phyloP scores from a whole-genome alignment of 768 basidiomycete genomes.

The Rhodotorula graminis region DNA sequence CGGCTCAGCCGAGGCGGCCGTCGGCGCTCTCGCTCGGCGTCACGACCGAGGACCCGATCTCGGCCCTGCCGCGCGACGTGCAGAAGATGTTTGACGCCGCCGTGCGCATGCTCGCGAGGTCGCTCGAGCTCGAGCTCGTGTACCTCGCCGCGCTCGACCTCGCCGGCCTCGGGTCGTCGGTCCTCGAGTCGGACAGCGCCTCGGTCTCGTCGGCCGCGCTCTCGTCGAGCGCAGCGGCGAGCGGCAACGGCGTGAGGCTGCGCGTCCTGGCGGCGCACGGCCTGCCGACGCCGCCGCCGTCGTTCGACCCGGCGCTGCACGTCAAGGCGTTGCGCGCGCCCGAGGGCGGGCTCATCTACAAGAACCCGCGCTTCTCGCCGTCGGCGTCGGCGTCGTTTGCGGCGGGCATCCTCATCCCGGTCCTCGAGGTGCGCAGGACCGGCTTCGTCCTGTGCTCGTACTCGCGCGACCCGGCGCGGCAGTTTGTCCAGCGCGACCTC shows the following conservation, averaged over 20 bases:
- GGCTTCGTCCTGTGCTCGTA: conserved; percentile 37
- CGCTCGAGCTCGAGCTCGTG: conserved; percentile 19
- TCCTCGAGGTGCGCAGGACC: conserved; percentile 31
- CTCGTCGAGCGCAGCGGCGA: neutral
- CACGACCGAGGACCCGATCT: conserved; percentile 32
- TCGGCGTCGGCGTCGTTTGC: conserved; percentile 14
- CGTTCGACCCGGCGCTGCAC: conserved; percentile 40
- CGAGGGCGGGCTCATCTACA: conserved; percentile 42
- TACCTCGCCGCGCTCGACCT: conserved; percentile 37
- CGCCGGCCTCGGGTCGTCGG: neutral
- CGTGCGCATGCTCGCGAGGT: conserved; percentile 54
- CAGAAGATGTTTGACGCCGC: conserved; percentile 75
- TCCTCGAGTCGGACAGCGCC: neutral
- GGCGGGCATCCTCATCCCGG: conserved; percentile 36
- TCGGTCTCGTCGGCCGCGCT: neutral
- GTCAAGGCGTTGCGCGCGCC: conserved; percentile 38
- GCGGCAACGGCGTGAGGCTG: neutral
- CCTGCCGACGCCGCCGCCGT: conserved; percentile 35
- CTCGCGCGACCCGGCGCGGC: conserved; percentile 12
- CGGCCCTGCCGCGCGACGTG: conserved; percentile 57
- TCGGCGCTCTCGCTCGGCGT: conserved; percentile 23
- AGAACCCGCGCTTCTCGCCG: conserved; percentile 27
- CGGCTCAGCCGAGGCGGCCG: conserved; percentile 1
- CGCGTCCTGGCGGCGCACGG: conserved; percentile 35
- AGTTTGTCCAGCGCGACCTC: conserved; percentile 30